A percentile compares a stretch with the other conserved stretches of the same genome.
Evolutionary conservation across 805 yeast species (phyloP).

Genomic region (Yueomyces sinensis): DNA sequence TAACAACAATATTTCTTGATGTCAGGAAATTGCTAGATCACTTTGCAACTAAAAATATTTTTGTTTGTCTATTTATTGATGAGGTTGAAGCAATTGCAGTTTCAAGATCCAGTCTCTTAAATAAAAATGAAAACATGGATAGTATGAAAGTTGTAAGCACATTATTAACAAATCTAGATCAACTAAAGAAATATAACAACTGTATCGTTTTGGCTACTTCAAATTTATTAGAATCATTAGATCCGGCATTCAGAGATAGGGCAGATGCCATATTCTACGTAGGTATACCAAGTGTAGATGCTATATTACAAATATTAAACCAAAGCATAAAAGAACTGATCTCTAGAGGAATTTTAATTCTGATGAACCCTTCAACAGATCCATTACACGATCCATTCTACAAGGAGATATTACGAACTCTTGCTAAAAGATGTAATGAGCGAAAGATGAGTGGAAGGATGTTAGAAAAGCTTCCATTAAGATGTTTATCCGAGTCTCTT

Average conservation of each 20-base stretch:
- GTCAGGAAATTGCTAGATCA: conserved; percentile 16
- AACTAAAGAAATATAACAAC: conserved; percentile 24
- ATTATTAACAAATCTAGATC: conserved; percentile 29
- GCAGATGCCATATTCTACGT: conserved; percentile 27
- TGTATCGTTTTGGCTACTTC: conserved; percentile 30
- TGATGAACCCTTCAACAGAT: conserved; percentile 1
- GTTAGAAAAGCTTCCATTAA: conserved; percentile 17
- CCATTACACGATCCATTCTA: conserved; percentile 1
- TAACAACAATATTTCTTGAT: conserved; percentile 25
- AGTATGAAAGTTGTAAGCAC: conserved; percentile 32
- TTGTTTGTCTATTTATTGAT: conserved; percentile 30
- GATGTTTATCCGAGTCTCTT: conserved; percentile 18
- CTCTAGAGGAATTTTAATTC: conserved; percentile 5
- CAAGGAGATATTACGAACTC: conserved; percentile 4
- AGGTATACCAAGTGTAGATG: conserved; percentile 23
- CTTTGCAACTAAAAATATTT: conserved; percentile 6
- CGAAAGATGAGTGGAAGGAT: conserved; percentile 25
- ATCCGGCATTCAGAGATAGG: conserved; percentile 33
- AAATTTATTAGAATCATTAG: conserved; percentile 27
- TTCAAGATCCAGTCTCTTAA: conserved; percentile 25
- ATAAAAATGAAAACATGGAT: conserved; percentile 30
- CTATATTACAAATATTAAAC: conserved; percentile 20
- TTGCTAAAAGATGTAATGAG: conserved; percentile 15
- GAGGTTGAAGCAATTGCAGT: conserved; percentile 34
- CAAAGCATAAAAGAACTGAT: conserved; percentile 18